Base-by-base conservation (phyloP, 208 protist genomes). In the Wallacemonas sp. region DNA sequence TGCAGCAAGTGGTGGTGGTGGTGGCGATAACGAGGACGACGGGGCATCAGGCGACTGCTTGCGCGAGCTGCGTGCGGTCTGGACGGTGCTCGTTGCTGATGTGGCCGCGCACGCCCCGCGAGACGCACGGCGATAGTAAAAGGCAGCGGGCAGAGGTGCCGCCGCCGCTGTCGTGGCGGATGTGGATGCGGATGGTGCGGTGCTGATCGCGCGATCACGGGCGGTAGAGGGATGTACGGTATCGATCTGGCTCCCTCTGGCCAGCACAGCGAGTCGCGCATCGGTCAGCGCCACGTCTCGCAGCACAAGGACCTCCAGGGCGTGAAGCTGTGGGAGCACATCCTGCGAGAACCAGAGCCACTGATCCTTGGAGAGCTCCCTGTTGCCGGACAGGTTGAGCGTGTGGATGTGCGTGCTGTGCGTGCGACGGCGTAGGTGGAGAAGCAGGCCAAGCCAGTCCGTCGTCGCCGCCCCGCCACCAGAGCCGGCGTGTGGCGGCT, bases 321-420 rank as follows among this genome's bases (percentile, higher is more conserved):
- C 73, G 38, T 49, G 23, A 38, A 95, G 82, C 38, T 75, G 60
- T 1, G 89, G 84, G 21, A 95, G 52, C 16, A 92, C 66, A 21
- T 84, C 66, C 26, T 63, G 62, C 26, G 68, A 81, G 44, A 91
- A 75, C 84, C 85, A 94, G 47, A 61, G 48, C 88, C 88, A 94
- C 69, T 92, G 78, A 38, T 71, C 68, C 23, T 57, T 23, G 17
- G 65, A 24, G 29, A 68, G 48, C 3, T 4, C 19, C 9, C 16
- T 6, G 14, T 30, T 19, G 17, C 52, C 52, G 9, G 78, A 85
- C 23, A 94, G 72, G 54, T 94, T 81, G 1, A 94, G 62, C 11
- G 54, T 54, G 2, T 64, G 69, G 44, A 94, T 63, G 24, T 70
- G 61, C 16, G 48, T 71, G 9, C 63, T 27, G 30, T 85, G 72